phyloP scores from a whole-genome alignment of 805 yeast genomes.

The Hanseniaspora nectarophila region DNA sequence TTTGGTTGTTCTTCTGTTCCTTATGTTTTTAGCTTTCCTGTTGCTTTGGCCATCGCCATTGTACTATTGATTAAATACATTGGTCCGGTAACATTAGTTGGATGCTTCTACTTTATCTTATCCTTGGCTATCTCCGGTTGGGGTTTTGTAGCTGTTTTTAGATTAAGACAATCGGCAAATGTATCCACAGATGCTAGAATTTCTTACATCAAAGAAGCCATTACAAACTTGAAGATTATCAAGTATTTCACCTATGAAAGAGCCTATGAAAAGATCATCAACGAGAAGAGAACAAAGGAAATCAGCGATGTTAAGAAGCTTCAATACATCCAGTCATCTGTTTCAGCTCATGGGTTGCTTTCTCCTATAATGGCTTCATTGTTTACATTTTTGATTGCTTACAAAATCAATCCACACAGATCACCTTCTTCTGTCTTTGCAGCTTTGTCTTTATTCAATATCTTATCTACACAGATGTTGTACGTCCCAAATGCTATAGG shows the following conservation, averaged over 20 bases:
- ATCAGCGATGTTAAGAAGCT: constrained; percentile 48
- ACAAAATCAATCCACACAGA: constrained; percentile 32
- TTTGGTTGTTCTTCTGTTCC: constrained; percentile 60
- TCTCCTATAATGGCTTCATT: constrained; percentile 63
- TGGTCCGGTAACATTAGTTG: constrained; percentile 64
- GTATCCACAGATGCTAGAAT: constrained; percentile 67
- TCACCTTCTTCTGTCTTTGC: constrained; percentile 57
- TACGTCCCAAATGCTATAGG: constrained; percentile 62
- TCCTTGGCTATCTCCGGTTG: constrained; percentile 33
- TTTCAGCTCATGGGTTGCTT: constrained; percentile 55
- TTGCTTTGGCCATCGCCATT: constrained; percentile 50
- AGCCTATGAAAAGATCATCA: constrained; percentile 52
- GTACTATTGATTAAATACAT: constrained; percentile 54
- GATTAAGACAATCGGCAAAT: constrained; percentile 46
- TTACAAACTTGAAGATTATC: constrained; percentile 67
- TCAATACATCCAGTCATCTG: constrained; percentile 37
- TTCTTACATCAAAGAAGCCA: constrained; percentile 60
- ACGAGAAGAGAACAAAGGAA: constrained; percentile 48
- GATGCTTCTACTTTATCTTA: constrained; percentile 45
- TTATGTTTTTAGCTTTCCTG: constrained; percentile 50
- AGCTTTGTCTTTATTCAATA: constrained; percentile 55
- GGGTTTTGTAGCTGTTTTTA: constrained; percentile 42
- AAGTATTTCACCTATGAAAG: constrained; percentile 87
- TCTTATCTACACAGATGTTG: constrained; percentile 49
- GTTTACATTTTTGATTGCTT: constrained; percentile 40